phyloP scores from a whole-genome alignment of 768 basidiomycete species.

The Suillus clintonianus region DNA sequence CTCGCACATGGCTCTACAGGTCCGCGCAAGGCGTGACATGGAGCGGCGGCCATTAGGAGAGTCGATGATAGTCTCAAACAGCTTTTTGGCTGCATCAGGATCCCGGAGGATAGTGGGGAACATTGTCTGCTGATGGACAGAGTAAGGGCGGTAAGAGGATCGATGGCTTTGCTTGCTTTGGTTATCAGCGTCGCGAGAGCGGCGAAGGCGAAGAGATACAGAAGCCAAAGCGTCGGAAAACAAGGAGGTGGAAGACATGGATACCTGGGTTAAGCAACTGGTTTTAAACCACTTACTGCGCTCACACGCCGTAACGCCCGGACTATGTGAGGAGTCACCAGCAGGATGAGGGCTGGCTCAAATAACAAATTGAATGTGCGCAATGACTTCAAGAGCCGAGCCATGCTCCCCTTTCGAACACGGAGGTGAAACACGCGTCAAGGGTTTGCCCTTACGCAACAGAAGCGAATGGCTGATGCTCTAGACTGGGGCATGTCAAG shows the following conservation, averaged over 20 bases:
- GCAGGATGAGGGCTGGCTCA: slow-evolving; percentile 32
- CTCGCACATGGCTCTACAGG: slow-evolving; percentile 72
- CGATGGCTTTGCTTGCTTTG: slow-evolving; percentile 26
- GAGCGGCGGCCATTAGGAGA: slow-evolving; percentile 66
- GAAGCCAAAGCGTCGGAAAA: slow-evolving; percentile 38
- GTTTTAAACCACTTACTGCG: slow-evolving; percentile 44
- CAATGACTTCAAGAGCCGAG: slow-evolving; percentile 25
- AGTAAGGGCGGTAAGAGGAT: slow-evolving; percentile 42
- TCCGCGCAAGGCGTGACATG: slow-evolving; percentile 71
- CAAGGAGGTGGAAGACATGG: slow-evolving; percentile 41
- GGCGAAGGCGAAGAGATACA: slow-evolving; percentile 35
- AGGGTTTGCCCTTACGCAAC: slow-evolving; percentile 24
- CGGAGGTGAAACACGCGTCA: slow-evolving; percentile 28
- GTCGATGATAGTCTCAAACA: slow-evolving; percentile 54
- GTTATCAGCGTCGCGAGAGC: slow-evolving; percentile 32
- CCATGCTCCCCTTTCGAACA: slow-evolving; percentile 25
- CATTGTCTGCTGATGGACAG: slow-evolving; percentile 53
- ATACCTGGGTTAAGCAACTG: slow-evolving; percentile 26
- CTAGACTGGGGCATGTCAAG: slow-evolving; percentile 5
- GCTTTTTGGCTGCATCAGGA: slow-evolving; percentile 53
- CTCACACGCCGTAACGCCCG: slow-evolving; percentile 43
- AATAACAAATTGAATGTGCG: slow-evolving; percentile 24
- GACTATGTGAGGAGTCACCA: slow-evolving; percentile 28
- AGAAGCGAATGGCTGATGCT: slow-evolving; percentile 12
- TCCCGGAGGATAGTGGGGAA: slow-evolving; percentile 60